These are phyloP conservation scores for Penicillium aurantiogriseum DNA, from an alignment of 2,329 filamentous ascomycete species.

Conservation along the genomic window DNA sequence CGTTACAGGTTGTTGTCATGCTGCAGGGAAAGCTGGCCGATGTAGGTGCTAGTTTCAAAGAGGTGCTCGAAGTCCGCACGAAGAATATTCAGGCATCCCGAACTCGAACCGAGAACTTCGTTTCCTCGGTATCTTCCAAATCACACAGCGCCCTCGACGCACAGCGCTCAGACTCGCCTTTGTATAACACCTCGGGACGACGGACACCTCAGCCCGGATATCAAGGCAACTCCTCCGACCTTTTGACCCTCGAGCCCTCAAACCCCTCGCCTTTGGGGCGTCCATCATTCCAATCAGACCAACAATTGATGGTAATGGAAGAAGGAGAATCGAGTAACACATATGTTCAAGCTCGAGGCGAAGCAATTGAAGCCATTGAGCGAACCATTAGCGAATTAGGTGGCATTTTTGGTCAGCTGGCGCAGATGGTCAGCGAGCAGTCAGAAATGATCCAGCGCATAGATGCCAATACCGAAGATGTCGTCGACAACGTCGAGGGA, in stretches of 20 bases:
- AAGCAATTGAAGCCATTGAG: slow-evolving; percentile 96
- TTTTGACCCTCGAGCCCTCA: slow-evolving; percentile 76
- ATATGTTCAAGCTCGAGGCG: slow-evolving; percentile 90
- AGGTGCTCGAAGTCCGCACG: slow-evolving; percentile 90
- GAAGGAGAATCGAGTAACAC: slow-evolving; percentile 80
- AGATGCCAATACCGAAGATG: slow-evolving; percentile 95
- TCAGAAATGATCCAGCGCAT: slow-evolving; percentile 97
- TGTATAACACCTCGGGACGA: slow-evolving; percentile 78
- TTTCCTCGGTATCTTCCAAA: slow-evolving; percentile 81
- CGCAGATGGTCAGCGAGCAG: slow-evolving; percentile 95
- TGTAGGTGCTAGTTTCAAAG: slow-evolving; percentile 93
- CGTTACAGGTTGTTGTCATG: slow-evolving; percentile 67
- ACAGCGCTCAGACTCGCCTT: slow-evolving; percentile 74
- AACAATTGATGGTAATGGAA: slow-evolving; percentile 90
- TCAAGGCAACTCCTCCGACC: slow-evolving; percentile 57
- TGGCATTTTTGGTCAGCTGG: slow-evolving; percentile 88
- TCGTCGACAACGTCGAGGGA: slow-evolving; percentile 97
- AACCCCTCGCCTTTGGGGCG: slow-evolving; percentile 49
- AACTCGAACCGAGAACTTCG: slow-evolving; percentile 92
- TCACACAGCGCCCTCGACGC: slow-evolving; percentile 62
- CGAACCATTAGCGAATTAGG: slow-evolving; percentile 91
- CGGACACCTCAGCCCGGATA: slow-evolving; percentile 59
- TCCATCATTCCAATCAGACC: slow-evolving; percentile 65
- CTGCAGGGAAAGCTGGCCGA: slow-evolving; percentile 89
- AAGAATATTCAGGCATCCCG: slow-evolving; percentile 97